phyloP scores from a whole-genome alignment of 352 stramenopile genomes.

The Pilasporangium apinafurcum region DNA sequence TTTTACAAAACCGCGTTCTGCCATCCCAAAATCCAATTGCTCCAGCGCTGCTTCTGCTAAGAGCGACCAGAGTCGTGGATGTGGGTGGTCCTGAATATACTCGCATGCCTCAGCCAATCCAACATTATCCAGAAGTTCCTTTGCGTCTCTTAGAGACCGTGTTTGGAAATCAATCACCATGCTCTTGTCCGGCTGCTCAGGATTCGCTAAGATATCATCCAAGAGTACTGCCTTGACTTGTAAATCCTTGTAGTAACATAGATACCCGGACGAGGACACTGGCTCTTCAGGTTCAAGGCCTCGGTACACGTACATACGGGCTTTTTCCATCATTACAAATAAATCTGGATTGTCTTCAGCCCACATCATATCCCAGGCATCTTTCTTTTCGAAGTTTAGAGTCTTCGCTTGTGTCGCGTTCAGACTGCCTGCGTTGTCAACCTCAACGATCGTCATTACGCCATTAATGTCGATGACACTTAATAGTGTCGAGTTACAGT shows the following conservation, averaged over 20 bases:
- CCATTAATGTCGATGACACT: slow-evolving; percentile 89
- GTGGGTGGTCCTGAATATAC: slow-evolving; percentile 83
- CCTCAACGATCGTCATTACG: slow-evolving; percentile 84
- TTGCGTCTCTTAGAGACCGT: slow-evolving; percentile 76
- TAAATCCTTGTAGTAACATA: slow-evolving; percentile 86
- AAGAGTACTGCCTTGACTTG: slow-evolving; percentile 80
- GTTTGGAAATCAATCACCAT: slow-evolving; percentile 90
- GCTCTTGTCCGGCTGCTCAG: slow-evolving; percentile 65
- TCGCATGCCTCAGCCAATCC: slow-evolving; percentile 70
- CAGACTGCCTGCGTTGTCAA: slow-evolving; percentile 48
- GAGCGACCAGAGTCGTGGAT: slow-evolving; percentile 84
- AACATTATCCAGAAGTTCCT: slow-evolving; percentile 80
- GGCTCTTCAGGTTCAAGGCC: slow-evolving; percentile 85
- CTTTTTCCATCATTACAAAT: slow-evolving; percentile 92
- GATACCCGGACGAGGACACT: slow-evolving; percentile 83
- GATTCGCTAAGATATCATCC: slow-evolving; percentile 83
- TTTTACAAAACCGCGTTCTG: slow-evolving; percentile 90
- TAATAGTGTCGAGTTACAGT: slow-evolving; percentile 85
- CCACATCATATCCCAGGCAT: slow-evolving; percentile 91
- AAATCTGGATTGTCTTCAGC: slow-evolving; percentile 89
- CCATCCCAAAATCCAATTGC: slow-evolving; percentile 88
- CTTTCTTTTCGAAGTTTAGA: slow-evolving; percentile 80
- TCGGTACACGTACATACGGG: slow-evolving; percentile 87
- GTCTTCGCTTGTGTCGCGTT: slow-evolving; percentile 67
- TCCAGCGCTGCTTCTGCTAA: slow-evolving; percentile 87